Base-by-base conservation (phyloP, 768 basidiomycete genomes). In the Phlebiopsis flavidoalba region DNA sequence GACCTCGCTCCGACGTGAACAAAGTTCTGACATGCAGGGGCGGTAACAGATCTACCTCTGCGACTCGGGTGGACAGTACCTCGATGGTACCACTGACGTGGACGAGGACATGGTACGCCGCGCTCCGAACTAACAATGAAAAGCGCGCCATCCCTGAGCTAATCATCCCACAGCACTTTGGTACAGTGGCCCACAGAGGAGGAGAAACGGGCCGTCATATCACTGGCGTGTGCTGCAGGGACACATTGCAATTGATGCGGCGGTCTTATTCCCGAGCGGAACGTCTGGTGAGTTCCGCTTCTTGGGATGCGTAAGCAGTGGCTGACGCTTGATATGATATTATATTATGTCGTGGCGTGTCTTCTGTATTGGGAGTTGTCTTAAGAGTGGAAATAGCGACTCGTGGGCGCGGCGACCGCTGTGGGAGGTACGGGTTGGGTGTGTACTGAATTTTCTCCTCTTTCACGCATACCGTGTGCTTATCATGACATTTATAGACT, bases 1-100 rank as follows among this genome's bases (percentile, higher is more conserved):
- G 40, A 2, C 40, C 40, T 31, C 17, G n/a, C 4, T n/a, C 51
- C 6, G 12, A 31, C n/a, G 35, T 12, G 22, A 51, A 46, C 4
- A 15, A 31, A 14, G 7, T 15, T 21, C 14, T 65, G 15, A 52
- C 53, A 22, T 15, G 3, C n/a, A 10, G 40, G 45, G 14, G 15
- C 45, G 45, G 40, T 45, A 37, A 17, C 55, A 83, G 80, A 80
- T 89, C 54, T 89, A 89, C 71, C 74, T 89, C 2, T 89, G 95
- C 66, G 95, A 98, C 70, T 93, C 91, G 43, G 95, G 95, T 69
- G 92, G 90, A 1, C 95, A 97, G 74, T 96, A 87, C 74, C 71
- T 84, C 36, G 96, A 98, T 65, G 96, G 96, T 10, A 98, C 96
- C 0, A 99, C 97, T 1, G 96, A 99, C 69, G 90, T 91, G 15